phyloP scores from a whole-genome alignment of 2,329 filamentous ascomycete genomes.

The Pyricularia sp. region DNA sequence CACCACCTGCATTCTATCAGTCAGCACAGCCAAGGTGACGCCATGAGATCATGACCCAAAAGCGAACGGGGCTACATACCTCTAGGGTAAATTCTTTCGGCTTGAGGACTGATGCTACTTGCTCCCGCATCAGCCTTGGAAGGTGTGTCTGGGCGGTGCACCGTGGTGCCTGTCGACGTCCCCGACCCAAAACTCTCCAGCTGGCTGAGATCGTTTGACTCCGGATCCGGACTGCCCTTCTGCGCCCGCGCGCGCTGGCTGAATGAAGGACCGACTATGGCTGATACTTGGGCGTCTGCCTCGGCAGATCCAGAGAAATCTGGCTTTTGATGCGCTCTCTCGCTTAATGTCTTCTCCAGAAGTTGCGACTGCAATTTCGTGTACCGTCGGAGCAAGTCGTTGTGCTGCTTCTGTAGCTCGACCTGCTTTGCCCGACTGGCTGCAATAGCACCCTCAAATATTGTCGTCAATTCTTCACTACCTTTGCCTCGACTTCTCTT shows the following conservation, averaged over 20 bases:
- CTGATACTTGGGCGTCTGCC: conserved; percentile 25
- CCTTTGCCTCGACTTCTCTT: conserved; percentile 10
- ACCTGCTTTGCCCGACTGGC: conserved; percentile 43
- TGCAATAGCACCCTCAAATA: conserved; percentile 35
- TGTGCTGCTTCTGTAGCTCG: conserved; percentile 43
- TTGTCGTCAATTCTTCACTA: conserved; percentile 23
- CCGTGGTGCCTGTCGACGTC: conserved; percentile 13
- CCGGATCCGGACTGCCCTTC: conserved; percentile 34
- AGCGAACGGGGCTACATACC: conserved; percentile 28
- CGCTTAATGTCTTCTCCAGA: neutral
- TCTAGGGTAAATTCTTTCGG: conserved; percentile 33
- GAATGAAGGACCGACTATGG: conserved; percentile 25
- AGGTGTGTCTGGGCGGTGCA: conserved; percentile 28
- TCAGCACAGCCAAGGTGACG: conserved; percentile 9
- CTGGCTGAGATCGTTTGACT: conserved; percentile 30
- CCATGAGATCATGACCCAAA: neutral
- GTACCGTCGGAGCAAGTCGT: conserved; percentile 40
- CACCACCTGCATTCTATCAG: conserved; percentile 32
- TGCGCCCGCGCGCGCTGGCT: conserved; percentile 23
- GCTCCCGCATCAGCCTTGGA: conserved; percentile 10
- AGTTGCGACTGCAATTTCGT: conserved; percentile 33
- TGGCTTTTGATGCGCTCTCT: neutral
- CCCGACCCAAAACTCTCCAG: conserved; percentile 17
- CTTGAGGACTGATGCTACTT: conserved; percentile 24
- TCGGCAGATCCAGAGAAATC: conserved; percentile 1